A percentile compares a stretch with the other conserved stretches of the same genome.
These are phyloP conservation scores for Microsporum canis DNA, from an alignment of 2,329 filamentous ascomycete genomes.

Conservation along the genomic window DNA sequence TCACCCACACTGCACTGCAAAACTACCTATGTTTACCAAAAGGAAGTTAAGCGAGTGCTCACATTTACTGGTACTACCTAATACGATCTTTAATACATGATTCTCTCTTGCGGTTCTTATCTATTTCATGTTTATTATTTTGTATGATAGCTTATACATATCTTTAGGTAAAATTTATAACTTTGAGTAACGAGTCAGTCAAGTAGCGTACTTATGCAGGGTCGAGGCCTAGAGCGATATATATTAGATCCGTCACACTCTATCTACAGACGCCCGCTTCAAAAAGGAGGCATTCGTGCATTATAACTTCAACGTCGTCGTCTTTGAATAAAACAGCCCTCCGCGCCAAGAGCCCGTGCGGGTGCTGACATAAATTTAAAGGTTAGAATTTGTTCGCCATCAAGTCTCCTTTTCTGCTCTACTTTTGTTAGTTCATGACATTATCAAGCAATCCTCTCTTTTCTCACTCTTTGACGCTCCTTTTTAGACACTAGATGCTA, in stretches of 20 bases:
- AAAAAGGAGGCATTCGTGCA: neutral
- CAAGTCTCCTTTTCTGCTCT: neutral
- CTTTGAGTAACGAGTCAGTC: neutral
- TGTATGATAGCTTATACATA: neutral
- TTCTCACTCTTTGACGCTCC: neutral
- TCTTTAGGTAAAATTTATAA: neutral
- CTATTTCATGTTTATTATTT: neutral
- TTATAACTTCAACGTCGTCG: neutral
- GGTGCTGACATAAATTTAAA: neutral
- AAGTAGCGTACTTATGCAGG: neutral
- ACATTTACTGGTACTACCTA: neutral
- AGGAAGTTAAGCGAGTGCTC: neutral
- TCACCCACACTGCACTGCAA: neutral
- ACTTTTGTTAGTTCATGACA: neutral
- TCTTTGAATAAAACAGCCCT: neutral
- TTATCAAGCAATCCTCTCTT: neutral
- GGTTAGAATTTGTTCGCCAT: neutral
- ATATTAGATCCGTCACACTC: neutral
- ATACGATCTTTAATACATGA: slow-evolving; percentile 4
- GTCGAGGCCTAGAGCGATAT: neutral
- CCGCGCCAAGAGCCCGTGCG: neutral
- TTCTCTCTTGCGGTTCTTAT: neutral
- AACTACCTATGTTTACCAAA: neutral
- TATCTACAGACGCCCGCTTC: neutral
- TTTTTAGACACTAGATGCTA: slow-evolving; percentile 6